Conservation (phyloP, 2,329 filamentous ascomycete genomes). For the Fusarium protoensiforme region DNA sequence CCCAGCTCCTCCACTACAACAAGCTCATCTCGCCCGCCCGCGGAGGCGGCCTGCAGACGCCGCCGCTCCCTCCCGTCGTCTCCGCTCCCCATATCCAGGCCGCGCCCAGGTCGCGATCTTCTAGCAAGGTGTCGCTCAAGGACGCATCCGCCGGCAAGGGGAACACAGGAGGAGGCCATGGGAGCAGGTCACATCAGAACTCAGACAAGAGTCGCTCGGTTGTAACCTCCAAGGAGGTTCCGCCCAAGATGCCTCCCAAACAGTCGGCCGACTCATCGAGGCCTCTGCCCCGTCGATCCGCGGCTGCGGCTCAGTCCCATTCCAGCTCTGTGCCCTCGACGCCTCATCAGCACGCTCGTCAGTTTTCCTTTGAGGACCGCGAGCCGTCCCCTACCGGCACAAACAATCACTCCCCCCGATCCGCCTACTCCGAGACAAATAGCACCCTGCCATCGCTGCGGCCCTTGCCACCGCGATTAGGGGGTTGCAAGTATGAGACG, state of each 20-base stretch:
- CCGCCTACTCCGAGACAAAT: conserved; percentile 89
- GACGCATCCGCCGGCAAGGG: conserved; percentile 59
- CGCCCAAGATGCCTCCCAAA: conserved; percentile 62
- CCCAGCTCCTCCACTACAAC: conserved; percentile 73
- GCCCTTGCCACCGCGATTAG: conserved; percentile 67
- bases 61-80: conserved; percentile 65
- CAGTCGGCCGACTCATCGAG: conserved; percentile 49
- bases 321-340: conserved; percentile 95
- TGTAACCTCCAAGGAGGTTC: conserved; percentile 68
- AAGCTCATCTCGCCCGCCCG: conserved; percentile 70
- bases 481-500: conserved; percentile 89
- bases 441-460: conserved; percentile 76
- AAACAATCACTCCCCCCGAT: conserved; percentile 86
- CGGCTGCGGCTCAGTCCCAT: conserved; percentile 57
- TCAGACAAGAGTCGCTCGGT: conserved; percentile 71
- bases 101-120: conserved; percentile 66
- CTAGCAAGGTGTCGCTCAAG: conserved; percentile 69
- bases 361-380: conserved; percentile 82
- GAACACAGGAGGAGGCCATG: conserved; percentile 68
- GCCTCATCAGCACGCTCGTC: conserved; percentile 86
- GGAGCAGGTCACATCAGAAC: conserved; percentile 69
- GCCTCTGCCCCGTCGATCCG: conserved; percentile 45
- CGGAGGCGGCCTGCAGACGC: conserved; percentile 66
- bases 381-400: conserved; percentile 82
- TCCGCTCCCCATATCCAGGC: conserved; percentile 68